Evolutionary conservation across 495 filamentous ascomycete genomes (phyloP).

Genomic region (Trichoderma asperelloides): DNA sequence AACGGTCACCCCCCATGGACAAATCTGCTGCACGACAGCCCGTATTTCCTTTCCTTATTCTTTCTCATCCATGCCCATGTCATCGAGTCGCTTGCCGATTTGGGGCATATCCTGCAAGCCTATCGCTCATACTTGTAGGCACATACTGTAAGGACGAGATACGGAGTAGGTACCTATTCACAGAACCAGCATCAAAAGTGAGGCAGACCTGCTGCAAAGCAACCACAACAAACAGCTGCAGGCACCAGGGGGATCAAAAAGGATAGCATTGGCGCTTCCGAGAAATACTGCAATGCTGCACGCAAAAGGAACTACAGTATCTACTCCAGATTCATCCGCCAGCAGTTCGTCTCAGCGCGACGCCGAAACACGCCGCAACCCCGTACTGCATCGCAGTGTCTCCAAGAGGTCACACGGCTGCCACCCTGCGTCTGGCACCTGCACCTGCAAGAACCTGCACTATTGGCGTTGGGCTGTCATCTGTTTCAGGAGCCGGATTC

Average conservation of each 20-base stretch:
- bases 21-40: neutral
- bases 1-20: neutral
- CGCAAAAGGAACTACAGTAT: neutral
- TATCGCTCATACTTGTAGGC: neutral
- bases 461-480: neutral
- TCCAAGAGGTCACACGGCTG: neutral
- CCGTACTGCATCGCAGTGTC: neutral
- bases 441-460: neutral
- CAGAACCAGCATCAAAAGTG: neutral
- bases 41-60: neutral
- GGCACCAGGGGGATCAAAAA: neutral
- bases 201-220: neutral
- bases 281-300: neutral
- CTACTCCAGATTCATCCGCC: neutral
- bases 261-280: neutral
- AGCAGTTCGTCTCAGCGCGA: constrained; percentile 2
- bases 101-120: neutral
- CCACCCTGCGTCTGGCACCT: neutral
- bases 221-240: neutral
- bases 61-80: neutral
- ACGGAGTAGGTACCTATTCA: no score
- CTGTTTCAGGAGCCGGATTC: neutral
- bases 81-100: neutral
- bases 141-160: neutral
- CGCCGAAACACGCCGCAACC: neutral